Evolutionary conservation across 768 basidiomycete genomes (phyloP).

Genomic region (Boletus subparvulus): DNA sequence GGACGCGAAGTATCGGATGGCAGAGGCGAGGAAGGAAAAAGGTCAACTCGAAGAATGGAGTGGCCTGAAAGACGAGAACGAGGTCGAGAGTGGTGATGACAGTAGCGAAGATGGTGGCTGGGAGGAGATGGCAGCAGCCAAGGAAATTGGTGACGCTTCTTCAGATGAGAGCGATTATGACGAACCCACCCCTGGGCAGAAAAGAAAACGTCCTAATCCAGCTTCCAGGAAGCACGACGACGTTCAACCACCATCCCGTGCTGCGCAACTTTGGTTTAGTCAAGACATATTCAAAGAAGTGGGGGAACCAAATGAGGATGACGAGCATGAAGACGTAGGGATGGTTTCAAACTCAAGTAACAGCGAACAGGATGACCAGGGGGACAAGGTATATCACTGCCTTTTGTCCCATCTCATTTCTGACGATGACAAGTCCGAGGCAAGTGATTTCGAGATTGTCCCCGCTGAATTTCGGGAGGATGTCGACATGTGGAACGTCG

Average conservation of each 20-base stretch:
- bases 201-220: constrained; percentile 41
- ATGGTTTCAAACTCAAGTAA: constrained; percentile 32
- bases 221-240: constrained; percentile 37
- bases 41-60: constrained; percentile 79
- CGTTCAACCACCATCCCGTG: constrained; percentile 45
- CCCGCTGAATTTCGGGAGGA: constrained; percentile 59
- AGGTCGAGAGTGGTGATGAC: constrained; percentile 39
- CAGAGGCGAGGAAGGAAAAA: constrained; percentile 71
- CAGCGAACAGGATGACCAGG: constrained; percentile 30
- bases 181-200: constrained; percentile 33
- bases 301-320: constrained; percentile 36
- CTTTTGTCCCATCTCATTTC: not conserved
- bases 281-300: constrained; percentile 80
- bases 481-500: constrained; percentile 76
- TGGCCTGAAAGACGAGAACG: constrained; percentile 58
- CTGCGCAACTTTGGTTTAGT: constrained; percentile 91
- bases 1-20: constrained; percentile 85
- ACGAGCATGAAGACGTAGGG: constrained; percentile 24
- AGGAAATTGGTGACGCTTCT: constrained; percentile 47
- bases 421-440: constrained; percentile 20
- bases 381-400: constrained; percentile 25
- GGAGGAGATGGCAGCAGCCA: constrained; percentile 61
- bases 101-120: constrained; percentile 59
- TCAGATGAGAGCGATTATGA: constrained; percentile 53
- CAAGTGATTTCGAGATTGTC: constrained; percentile 70